Base-by-base conservation (phyloP, 1,139 yeast species). In the Zhuliangozyma parablackwelliae region DNA sequence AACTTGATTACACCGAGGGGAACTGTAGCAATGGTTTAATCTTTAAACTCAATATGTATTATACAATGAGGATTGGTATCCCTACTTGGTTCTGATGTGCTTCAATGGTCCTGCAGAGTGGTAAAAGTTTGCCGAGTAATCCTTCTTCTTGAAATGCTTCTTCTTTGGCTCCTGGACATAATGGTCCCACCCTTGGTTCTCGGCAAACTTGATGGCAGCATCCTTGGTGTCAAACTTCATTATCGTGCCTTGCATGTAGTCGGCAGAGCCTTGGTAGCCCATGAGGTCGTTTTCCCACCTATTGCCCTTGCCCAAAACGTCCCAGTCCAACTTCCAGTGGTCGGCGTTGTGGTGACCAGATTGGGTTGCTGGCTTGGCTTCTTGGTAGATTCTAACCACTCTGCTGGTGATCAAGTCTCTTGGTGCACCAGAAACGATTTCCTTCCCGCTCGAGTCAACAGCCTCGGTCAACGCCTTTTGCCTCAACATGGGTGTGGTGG, bases 211-310 rank as follows among this genome's bases (percentile, higher is more conserved):
- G 41, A 85, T 68, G 28, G 96, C 96, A 27, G 86, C 77, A 35
- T 86, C 94, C 63, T 78, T 81, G 38, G 80, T 69, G 52, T 80
- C 83, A 56, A 87, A 87, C 58, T 80, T 80, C 72, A 87, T 63
- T 53, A 74, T 75, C n/a, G 92, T 82, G 23, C 85, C 89, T 66
- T 86, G 95, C 94, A 87, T 82, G 62, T 79, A 82, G 60, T 87
- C 96, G 26, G 86, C 79, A 32, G 86, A 70, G 28, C 87, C 77
- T 51, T 86, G 90, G 69, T 85, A 87, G 12, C 96, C 96, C 64
- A 86, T 87, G 54, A 86, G 69, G 54, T 86, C 94, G 61, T 87
- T 86, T 58, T 86, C 95, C 95, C 95, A 87, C 57, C 95, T 71
- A 66, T 86, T 80, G 29, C 85, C 88, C 51, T 82, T 78, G 33